Conservation (phyloP, 2,329 filamentous ascomycete species). For the Sporothrix protearum region DNA sequence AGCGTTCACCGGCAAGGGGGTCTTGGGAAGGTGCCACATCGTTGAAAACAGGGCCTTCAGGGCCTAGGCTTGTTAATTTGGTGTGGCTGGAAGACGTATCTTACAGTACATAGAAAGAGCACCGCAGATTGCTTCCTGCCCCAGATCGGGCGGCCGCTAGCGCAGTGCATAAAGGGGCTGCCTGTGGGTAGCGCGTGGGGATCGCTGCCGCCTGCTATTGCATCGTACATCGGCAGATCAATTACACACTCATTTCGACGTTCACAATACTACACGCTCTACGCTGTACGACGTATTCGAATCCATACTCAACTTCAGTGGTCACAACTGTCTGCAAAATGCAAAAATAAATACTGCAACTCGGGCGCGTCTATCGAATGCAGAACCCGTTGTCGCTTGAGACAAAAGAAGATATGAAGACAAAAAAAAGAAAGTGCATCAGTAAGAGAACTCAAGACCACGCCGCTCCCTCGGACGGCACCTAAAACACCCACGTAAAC, state of each 20-base stretch:
- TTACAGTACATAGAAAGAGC: too few species aligned
- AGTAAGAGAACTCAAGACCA: not conserved
- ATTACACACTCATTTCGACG: not conserved
- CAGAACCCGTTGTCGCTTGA: not conserved
- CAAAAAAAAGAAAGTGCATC: not conserved
- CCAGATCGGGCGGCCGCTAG: constrained; percentile 10
- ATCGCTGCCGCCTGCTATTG: not conserved
- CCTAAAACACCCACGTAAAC: constrained; percentile 62
- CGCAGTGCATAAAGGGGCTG: constrained; percentile 1
- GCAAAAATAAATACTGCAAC: constrained; percentile 4
- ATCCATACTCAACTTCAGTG: not conserved
- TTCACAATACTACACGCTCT: not conserved
- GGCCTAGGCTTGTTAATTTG: not conserved
- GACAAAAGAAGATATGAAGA: not conserved
- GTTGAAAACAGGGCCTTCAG: not conserved
- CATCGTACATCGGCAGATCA: not conserved
- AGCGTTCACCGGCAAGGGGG: not conserved
- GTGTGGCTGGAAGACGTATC: not conserved
- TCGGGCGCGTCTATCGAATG: constrained; percentile 2
- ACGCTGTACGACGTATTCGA: too few species aligned
- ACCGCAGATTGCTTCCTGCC: constrained; percentile 7
- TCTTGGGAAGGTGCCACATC: not conserved
- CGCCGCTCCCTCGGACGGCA: not conserved
- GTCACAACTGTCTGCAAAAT: not conserved
- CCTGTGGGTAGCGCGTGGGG: constrained; percentile 2